A percentile compares a stretch with the other conserved stretches of the same genome.
phyloP scores from a whole-genome alignment of 495 filamentous ascomycete genomes.

The Aspergillus ostianus region DNA sequence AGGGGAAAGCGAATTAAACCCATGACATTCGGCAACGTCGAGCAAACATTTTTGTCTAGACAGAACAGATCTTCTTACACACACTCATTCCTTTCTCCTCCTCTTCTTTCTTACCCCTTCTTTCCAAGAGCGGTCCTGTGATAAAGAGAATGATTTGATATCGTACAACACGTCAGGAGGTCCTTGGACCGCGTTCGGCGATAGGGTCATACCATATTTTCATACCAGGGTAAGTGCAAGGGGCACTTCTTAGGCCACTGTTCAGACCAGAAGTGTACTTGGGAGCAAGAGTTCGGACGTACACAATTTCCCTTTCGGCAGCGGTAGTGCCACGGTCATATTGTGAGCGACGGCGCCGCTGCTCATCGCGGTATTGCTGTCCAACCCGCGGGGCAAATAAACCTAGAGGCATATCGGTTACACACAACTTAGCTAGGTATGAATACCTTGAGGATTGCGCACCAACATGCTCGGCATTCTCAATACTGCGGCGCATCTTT shows the following conservation, averaged over 20 bases:
- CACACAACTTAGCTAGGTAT: neutral
- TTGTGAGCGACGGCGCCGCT: constrained; percentile 72
- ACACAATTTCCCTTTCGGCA: constrained; percentile 29
- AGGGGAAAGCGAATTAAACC: neutral
- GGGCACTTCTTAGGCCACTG: constrained; percentile 25
- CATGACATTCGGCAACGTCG: neutral
- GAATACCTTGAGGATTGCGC: constrained; percentile 29
- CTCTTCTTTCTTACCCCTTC: neutral
- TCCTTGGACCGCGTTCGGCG: constrained; percentile 20
- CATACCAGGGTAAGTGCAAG: constrained; percentile 29
- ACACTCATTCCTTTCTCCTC: constrained; percentile 35
- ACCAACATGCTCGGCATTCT: constrained; percentile 85
- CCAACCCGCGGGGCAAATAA: constrained; percentile 71
- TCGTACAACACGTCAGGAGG: constrained; percentile 18
- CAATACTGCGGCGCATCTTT: constrained; percentile 79
- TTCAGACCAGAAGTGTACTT: constrained; percentile 14
- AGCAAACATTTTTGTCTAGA: neutral
- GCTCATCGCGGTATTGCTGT: constrained; percentile 71
- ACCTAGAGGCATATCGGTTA: constrained; percentile 32
- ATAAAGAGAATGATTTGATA: neutral
- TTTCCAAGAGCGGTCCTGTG: neutral
- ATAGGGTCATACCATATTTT: constrained; percentile 27
- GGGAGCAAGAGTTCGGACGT: constrained; percentile 25
- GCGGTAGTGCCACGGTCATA: constrained; percentile 62
- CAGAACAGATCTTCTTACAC: constrained; percentile 23